Evolutionary conservation across 345 rosid species (phyloP), one percentile per base, ranked within the genome.

Genomic region (Cochlearia excelsa): DNA sequence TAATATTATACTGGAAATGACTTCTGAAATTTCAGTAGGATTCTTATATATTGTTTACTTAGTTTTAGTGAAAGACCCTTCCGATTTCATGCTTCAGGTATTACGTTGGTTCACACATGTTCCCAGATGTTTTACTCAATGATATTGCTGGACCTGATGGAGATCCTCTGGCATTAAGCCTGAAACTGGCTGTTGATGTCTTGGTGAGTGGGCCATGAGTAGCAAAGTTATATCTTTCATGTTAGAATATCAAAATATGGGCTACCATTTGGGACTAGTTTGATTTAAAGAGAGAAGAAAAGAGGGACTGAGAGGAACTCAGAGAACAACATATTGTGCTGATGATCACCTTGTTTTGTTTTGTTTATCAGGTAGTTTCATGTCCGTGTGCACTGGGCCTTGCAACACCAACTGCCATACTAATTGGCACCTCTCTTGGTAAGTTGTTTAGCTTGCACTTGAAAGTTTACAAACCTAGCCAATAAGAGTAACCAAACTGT

Each of bases 371-470:
- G 98, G 97, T 88, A 61, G 98, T 88, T 58, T 92, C 97, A 10
- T 92, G 98, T 73, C 98, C 98, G 27, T 84, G 95, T 72, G 98
- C 97, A 46, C 77, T 92, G 74, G 98, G 98, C 54, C 97, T 92
- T 57, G 98, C 98, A 64, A 86, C 98, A 49, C 98, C 98, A 45
- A 88, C 98, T 2, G 98, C 98, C 67, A 88, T 92, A 74, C 67
- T 92, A 63, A 93, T 92, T 51, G 98, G 98, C 82, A 92, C 97
- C 43, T 92, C 91, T 59, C 95, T 88, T 74, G 95, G 97, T 92
- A 86, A 40, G 57, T 28, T 64, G n/a, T 44, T 69, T 63, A 30
- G 55, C 47, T 60, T 56, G 58, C 29, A 42, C 5, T 31, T 43
- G 1, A 10, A 35, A 55, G 31, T 31, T 10, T 33, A 26, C 33